These are phyloP conservation scores for Paramecium octaurelia DNA, from an alignment of 73 alveolate species.

Conservation along the genomic window DNA sequence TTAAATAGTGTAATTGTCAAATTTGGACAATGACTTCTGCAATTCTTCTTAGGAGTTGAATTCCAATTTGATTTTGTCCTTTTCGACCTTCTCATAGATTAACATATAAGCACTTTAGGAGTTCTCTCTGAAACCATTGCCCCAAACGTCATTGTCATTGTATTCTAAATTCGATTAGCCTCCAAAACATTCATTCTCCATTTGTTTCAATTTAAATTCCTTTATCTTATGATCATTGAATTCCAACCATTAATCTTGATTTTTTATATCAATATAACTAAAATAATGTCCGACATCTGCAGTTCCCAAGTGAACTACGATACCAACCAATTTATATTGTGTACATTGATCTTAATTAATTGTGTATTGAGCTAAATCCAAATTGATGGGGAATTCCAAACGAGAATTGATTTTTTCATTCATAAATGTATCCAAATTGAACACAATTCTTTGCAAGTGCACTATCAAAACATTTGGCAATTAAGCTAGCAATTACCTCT, in stretches of 20 bases:
- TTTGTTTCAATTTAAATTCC: slow-evolving; percentile 61
- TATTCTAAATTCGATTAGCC: slow-evolving; percentile 72
- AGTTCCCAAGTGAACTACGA: slow-evolving; percentile 93
- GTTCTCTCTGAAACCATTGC: slow-evolving; percentile 70
- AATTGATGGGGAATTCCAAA: slow-evolving; percentile 93
- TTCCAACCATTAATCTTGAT: slow-evolving; percentile 75
- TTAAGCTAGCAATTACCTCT: slow-evolving; percentile 81
- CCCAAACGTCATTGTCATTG: slow-evolving; percentile 58
- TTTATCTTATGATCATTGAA: slow-evolving; percentile 86
- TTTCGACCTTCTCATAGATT: slow-evolving; percentile 87
- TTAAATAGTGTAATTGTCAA: neutral
- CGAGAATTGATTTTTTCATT: slow-evolving; percentile 93
- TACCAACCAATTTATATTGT: slow-evolving; percentile 87
- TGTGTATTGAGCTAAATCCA: slow-evolving; percentile 80
- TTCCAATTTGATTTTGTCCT: slow-evolving; percentile 66
- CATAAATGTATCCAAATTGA: slow-evolving; percentile 91
- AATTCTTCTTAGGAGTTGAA: slow-evolving; percentile 33
- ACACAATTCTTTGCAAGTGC: slow-evolving; percentile 92
- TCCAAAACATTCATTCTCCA: slow-evolving; percentile 87
- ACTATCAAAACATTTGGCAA: slow-evolving; percentile 95
- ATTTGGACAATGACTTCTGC: slow-evolving; percentile 8
- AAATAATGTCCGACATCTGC: slow-evolving; percentile 96
- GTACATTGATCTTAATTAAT: slow-evolving; percentile 53
- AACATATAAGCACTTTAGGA: slow-evolving; percentile 95
- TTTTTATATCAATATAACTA: slow-evolving; percentile 49